A percentile compares a stretch with the other conserved stretches of the same genome.
Evolutionary conservation across 73 alveolate genomes (phyloP).

Genomic region (Uronychia binucleata): DNA sequence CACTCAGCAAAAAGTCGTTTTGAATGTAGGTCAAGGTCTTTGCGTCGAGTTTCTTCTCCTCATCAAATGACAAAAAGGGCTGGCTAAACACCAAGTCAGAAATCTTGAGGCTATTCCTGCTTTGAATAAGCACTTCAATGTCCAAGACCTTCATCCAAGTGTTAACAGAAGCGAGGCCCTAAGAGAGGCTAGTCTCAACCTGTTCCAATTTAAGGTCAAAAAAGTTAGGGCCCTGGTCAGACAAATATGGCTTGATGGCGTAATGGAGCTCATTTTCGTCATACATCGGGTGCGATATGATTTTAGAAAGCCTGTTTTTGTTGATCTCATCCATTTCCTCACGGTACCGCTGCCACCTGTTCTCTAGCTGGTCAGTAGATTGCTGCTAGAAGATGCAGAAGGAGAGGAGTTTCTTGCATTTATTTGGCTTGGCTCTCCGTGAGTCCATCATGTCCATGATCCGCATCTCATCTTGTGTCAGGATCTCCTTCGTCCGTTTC

Average conservation of each 20-base stretch:
- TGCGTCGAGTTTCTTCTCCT: not conserved
- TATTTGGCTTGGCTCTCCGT: too few relatives aligned
- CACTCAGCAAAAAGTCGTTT: not conserved
- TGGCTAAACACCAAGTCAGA: not conserved
- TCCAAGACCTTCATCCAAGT: not conserved
- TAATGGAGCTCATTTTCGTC: not conserved
- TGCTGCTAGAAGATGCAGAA: too few relatives aligned
- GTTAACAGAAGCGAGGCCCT: not conserved
- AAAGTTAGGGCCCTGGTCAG: too few relatives aligned
- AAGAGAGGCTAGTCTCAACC: too few relatives aligned
- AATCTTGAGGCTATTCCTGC: not conserved
- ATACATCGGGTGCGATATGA: not conserved
- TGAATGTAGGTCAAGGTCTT: not conserved
- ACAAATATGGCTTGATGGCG: not conserved
- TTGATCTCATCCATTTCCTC: not conserved
- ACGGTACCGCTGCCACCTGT: not conserved
- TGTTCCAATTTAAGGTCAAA: too few relatives aligned
- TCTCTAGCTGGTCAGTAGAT: too few relatives aligned
- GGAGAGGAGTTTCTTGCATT: too few relatives aligned
- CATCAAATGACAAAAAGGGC: not conserved
- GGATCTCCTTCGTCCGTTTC: not conserved
- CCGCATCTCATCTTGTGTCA: too few relatives aligned
- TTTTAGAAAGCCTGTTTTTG: not conserved
- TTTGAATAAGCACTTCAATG: not conserved
- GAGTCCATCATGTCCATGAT: too few relatives aligned